These are phyloP conservation scores for Paramecium primaurelia DNA, from an alignment of 73 alveolate species.

Conservation along the genomic window DNA sequence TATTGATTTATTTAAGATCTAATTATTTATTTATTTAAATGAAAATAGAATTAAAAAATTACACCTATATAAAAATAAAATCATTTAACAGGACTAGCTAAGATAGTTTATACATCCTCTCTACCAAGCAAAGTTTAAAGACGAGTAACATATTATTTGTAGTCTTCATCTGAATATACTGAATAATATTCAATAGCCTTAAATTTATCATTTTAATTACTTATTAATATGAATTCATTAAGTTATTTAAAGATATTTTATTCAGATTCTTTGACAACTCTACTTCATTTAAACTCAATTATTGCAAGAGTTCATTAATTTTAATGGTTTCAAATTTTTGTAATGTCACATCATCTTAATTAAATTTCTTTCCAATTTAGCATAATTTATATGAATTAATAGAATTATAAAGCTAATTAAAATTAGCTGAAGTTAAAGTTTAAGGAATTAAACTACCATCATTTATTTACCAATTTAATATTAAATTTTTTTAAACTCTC, in stretches of 20 bases:
- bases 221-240: not conserved
- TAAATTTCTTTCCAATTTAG: not conserved
- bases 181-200: constrained; percentile 47
- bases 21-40: not conserved
- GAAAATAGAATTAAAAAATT: not conserved
- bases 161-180: constrained; percentile 6
- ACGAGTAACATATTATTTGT: not conserved
- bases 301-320: not conserved
- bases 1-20: not conserved
- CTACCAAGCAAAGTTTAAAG: not conserved
- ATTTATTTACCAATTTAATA: not conserved
- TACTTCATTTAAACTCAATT: not conserved
- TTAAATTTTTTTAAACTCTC: not conserved
- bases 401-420: not conserved
- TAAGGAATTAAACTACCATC: not conserved
- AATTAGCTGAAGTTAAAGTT: not conserved
- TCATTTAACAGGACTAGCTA: constrained; percentile 8
- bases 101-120: constrained; percentile 6
- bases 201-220: not conserved
- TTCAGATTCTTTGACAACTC: not conserved
- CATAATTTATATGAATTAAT: not conserved
- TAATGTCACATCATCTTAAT: not conserved
- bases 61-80: not conserved
- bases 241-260: not conserved
- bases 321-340: not conserved